Conservation (phyloP, 179 eudicot genomes). For the Spinacia oleracea region DNA sequence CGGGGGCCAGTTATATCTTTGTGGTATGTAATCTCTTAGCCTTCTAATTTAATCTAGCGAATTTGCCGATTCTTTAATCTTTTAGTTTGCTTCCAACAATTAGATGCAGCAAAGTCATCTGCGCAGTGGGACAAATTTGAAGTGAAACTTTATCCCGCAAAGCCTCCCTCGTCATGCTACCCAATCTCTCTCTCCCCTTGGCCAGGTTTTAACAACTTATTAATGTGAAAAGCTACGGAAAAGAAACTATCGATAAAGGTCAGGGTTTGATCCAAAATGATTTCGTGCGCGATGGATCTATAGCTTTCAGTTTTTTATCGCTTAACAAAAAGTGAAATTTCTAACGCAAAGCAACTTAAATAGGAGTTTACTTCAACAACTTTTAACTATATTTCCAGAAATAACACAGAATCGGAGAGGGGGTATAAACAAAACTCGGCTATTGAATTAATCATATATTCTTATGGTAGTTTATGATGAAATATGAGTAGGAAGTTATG, state of each 20-base stretch:
- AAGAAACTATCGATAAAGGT: background rate
- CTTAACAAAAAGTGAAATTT: background rate
- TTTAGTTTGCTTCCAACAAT: background rate
- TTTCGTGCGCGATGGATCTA: background rate
- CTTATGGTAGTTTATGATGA: background rate
- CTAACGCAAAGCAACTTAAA: background rate
- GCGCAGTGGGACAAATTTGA: background rate
- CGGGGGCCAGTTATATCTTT: conserved; percentile 27
- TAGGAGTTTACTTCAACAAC: background rate
- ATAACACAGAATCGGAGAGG: background rate
- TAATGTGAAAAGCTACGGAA: background rate
- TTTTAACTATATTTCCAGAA: background rate
- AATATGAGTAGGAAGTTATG: background rate
- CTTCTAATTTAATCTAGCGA: conserved; percentile 19
- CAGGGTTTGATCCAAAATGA: background rate
- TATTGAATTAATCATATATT: background rate
- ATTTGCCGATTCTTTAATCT: conserved; percentile 2
- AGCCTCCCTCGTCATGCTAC: background rate
- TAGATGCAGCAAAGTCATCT: background rate
- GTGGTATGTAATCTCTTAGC: conserved; percentile 51
- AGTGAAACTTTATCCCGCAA: background rate
- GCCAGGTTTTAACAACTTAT: background rate
- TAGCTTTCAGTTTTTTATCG: background rate
- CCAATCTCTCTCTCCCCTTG: too few relatives aligned
- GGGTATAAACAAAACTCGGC: background rate